Evolutionary conservation across 495 filamentous ascomycete species (phyloP).

Genomic region (Neurospora cerealis): DNA sequence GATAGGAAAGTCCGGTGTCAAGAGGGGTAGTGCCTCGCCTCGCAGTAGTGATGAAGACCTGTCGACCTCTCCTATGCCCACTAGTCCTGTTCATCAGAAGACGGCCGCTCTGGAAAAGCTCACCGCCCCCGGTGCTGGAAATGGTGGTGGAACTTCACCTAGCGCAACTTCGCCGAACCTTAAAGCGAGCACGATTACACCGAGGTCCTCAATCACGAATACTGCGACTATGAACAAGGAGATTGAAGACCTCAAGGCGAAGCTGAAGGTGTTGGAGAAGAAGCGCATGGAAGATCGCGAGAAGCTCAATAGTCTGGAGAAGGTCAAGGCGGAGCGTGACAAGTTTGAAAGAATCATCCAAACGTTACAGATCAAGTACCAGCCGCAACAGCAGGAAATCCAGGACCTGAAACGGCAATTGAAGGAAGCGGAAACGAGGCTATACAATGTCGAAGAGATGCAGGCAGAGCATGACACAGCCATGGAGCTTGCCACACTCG

Average conservation of each 20-base stretch:
- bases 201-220: slow-evolving; percentile 14
- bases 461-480: slow-evolving; percentile 76
- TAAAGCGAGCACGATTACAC: slow-evolving; percentile 10
- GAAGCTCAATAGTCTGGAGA: slow-evolving; percentile 68
- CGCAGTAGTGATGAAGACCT: slow-evolving; percentile 29
- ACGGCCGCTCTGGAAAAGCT: slow-evolving; percentile 37
- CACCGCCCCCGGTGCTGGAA: slow-evolving; percentile 19
- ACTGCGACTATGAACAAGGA: slow-evolving; percentile 49
- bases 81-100: slow-evolving; percentile 34
- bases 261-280: slow-evolving; percentile 69
- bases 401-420: slow-evolving; percentile 62
- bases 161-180: slow-evolving; percentile 19
- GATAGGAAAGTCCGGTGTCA: slow-evolving; percentile 24
- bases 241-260: slow-evolving; percentile 68
- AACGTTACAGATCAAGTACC: slow-evolving; percentile 82
- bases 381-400: slow-evolving; percentile 76
- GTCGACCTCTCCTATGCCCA: slow-evolving; percentile 31
- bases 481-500: slow-evolving; percentile 79
- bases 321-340: slow-evolving; percentile 67
- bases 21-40: slow-evolving; percentile 24
- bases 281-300: slow-evolving; percentile 82
- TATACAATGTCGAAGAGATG: slow-evolving; percentile 58
- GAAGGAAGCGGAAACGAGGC: slow-evolving; percentile 59
- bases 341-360: slow-evolving; percentile 84
- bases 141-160: slow-evolving; percentile 11